These are phyloP conservation scores for Tillandsia fasciculata DNA, from an alignment of 176 grass and related monocot genomes.

Conservation along the genomic window DNA sequence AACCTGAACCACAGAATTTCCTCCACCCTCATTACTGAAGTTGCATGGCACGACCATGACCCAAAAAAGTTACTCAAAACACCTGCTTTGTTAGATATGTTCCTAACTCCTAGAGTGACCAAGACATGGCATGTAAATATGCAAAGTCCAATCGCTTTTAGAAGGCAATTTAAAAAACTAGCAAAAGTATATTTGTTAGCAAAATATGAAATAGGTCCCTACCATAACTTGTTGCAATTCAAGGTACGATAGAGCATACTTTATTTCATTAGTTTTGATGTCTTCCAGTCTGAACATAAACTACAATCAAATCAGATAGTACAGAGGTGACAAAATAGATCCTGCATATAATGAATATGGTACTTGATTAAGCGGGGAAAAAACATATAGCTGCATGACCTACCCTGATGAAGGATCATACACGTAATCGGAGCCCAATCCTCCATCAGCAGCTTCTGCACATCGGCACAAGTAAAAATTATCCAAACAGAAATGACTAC, in stretches of 20 bases:
- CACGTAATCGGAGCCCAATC: conserved; percentile 57
- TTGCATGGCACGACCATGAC: too few relatives aligned
- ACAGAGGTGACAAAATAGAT: background rate
- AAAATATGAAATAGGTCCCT: background rate
- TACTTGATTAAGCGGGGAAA: background rate
- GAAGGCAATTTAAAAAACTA: too few relatives aligned
- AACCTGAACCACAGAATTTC: too few relatives aligned
- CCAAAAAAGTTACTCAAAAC: too few relatives aligned
- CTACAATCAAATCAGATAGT: background rate
- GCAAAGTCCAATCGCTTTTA: too few relatives aligned
- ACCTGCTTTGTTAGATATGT: too few relatives aligned
- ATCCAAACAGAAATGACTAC: background rate
- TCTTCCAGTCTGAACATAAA: background rate
- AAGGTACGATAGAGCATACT: background rate
- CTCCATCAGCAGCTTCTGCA: conserved; percentile 58
- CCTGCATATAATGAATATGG: background rate
- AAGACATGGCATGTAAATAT: too few relatives aligned
- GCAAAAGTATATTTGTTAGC: too few relatives aligned
- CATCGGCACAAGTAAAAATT: conserved; percentile 7
- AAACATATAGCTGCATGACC: conserved; percentile 3
- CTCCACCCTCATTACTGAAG: too few relatives aligned
- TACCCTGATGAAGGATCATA: conserved; percentile 80
- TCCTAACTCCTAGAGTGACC: too few relatives aligned
- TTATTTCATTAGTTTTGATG: background rate
- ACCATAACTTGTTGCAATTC: background rate